Percentiles rank a stretch among this genome's conserved stretches.
Evolutionary conservation across 371 early-diverging fungal genomes (phyloP).

Genomic region (Mortierella sp.): DNA sequence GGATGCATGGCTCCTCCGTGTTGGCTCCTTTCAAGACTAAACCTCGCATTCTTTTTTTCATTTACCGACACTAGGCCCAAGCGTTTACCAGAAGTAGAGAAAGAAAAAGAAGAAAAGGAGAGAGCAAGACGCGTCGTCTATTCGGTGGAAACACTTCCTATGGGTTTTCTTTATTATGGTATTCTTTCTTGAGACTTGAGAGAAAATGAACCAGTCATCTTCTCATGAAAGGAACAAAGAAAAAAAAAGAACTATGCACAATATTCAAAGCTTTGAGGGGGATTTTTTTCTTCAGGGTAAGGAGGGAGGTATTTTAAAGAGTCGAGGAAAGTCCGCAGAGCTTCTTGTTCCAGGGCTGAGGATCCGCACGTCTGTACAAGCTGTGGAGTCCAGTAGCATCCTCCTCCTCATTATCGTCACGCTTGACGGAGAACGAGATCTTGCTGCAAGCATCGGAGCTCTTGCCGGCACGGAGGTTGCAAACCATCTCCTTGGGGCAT

Average conservation of each 20-base stretch:
- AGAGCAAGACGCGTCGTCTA: no score
- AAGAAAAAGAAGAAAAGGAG: no score
- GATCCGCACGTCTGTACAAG: slow-evolving; percentile 24
- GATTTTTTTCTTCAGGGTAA: no score
- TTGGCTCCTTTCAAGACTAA: no score
- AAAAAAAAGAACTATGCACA: neutral
- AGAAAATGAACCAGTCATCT: neutral
- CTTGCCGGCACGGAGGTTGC: slow-evolving; percentile 65
- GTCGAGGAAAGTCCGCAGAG: slow-evolving; percentile 26
- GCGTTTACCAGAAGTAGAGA: no score
- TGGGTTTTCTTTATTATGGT: neutral
- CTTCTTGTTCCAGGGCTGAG: slow-evolving; percentile 33
- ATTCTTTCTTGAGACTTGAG: neutral
- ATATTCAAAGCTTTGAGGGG: no score
- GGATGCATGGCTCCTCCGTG: no score
- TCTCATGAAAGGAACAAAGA: neutral
- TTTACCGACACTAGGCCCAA: no score
- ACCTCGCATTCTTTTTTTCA: no score
- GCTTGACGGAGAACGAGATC: slow-evolving; percentile 6
- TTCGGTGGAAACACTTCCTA: no score
- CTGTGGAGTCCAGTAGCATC: slow-evolving; percentile 8
- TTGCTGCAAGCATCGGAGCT: slow-evolving; percentile 43
- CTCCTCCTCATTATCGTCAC: slow-evolving; percentile 4
- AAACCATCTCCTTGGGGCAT: slow-evolving; percentile 58
- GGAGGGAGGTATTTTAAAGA: slow-evolving; percentile 4